A percentile compares a stretch with the other conserved stretches of the same genome.
phyloP scores from a whole-genome alignment of 805 yeast species.

The Isabelozyma rhagii region DNA sequence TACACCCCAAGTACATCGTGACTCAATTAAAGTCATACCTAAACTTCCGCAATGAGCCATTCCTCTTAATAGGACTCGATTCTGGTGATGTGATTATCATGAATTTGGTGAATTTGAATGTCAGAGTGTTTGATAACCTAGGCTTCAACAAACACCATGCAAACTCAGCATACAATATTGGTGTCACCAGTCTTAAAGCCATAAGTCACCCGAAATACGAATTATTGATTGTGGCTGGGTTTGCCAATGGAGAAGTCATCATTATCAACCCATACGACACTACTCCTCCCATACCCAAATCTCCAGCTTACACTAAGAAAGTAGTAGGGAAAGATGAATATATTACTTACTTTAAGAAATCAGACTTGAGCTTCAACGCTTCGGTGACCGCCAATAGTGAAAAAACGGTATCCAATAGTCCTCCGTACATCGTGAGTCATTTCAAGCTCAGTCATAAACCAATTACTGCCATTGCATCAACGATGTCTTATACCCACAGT shows the following conservation, averaged over 20 bases:
- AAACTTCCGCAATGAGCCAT: slow-evolving; percentile 32
- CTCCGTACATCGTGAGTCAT: slow-evolving; percentile 44
- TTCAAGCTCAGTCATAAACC: slow-evolving; percentile 60
- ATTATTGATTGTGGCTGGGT: slow-evolving; percentile 53
- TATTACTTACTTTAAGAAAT: slow-evolving; percentile 33
- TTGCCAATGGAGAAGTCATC: slow-evolving; percentile 58
- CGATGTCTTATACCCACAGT: slow-evolving; percentile 16
- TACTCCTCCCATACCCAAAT: slow-evolving; percentile 1
- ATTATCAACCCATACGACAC: slow-evolving; percentile 38
- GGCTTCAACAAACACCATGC: slow-evolving; percentile 18
- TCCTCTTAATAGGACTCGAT: slow-evolving; percentile 59
- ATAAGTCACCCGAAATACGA: slow-evolving; percentile 35
- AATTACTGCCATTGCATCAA: slow-evolving; percentile 45
- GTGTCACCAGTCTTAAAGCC: slow-evolving; percentile 22
- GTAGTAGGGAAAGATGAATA: slow-evolving; percentile 25
- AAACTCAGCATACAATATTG: slow-evolving; percentile 5
- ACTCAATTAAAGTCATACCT: slow-evolving; percentile 36
- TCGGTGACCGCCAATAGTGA: background rate
- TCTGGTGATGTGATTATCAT: slow-evolving; percentile 66
- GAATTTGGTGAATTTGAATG: slow-evolving; percentile 45
- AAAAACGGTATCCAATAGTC: slow-evolving; percentile 3
- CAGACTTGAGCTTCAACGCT: slow-evolving; percentile 19
- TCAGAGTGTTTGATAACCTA: slow-evolving; percentile 47
- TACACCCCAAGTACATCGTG: slow-evolving; percentile 32
- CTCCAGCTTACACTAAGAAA: slow-evolving; percentile 10